phyloP scores from a whole-genome alignment of 345 rosid species.

The Chamaenerion angustifolium region DNA sequence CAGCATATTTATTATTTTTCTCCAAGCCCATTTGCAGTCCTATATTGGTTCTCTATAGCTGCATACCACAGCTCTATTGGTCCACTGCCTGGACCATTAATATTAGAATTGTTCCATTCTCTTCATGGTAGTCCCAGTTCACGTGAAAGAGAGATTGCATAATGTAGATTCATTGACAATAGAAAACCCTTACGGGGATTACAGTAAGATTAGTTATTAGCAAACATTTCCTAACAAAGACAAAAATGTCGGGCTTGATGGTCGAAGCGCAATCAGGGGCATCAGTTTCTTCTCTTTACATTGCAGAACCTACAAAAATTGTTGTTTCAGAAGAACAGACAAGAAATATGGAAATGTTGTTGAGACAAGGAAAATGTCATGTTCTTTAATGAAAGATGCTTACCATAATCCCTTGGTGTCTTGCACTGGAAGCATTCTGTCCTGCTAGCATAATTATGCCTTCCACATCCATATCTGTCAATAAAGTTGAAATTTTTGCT shows the following conservation, averaged over 20 bases:
- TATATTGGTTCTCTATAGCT: constrained; percentile 1
- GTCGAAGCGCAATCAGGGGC: no score
- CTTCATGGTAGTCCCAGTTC: no score
- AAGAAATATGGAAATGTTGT: neutral
- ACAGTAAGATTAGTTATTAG: neutral
- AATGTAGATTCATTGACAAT: no score
- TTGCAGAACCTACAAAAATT: constrained; percentile 22
- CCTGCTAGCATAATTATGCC: constrained; percentile 90
- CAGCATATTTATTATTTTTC: constrained; percentile 5
- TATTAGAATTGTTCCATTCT: no score
- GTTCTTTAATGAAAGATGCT: neutral
- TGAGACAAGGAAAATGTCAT: neutral
- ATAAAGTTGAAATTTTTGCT: neutral
- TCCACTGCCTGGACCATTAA: constrained; percentile 12
- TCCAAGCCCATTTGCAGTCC: constrained; percentile 5
- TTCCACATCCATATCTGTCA: constrained; percentile 39
- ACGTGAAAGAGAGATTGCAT: no score
- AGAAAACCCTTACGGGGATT: neutral
- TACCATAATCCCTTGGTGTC: constrained; percentile 52
- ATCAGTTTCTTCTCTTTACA: constrained; percentile 5
- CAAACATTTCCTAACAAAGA: neutral
- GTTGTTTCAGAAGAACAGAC: neutral
- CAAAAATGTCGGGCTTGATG: constrained; percentile 3
- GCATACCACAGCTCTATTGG: constrained; percentile 10
- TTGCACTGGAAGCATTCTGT: constrained; percentile 78